Base-by-base conservation (phyloP, 495 filamentous ascomycete species). In the Umbilicaria muhlenbergii region DNA sequence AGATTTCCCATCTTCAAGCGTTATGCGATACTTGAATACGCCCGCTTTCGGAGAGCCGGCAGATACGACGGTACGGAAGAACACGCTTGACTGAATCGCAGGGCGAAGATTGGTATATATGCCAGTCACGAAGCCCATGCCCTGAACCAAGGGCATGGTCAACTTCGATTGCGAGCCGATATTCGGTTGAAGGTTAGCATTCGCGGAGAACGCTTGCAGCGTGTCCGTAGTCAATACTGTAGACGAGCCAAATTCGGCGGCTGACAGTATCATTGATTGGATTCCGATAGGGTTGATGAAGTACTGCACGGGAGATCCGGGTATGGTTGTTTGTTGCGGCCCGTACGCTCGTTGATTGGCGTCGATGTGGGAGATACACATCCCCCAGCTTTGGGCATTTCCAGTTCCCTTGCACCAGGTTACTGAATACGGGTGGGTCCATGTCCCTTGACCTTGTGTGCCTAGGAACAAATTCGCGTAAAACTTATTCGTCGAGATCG, bases 381-480 rank as follows among this genome's bases (percentile, higher is more conserved):
- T 65, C 7, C 87, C 87, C 71, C 74, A 94, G 59, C 80, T 89
- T 41, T 61, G 54, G 1, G 76, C 63, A 31, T 65, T 66, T 11
- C 83, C 82, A 35, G 60, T 59, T 2, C 86, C 87, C 52, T 74
- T 78, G 2, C 76, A 67, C 85, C 86, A 94, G 33, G 71, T 60
- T 2, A 94, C 49, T 0, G 81, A 80, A 58, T 94, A 98, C 10
- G 91, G 91, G 56, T 92, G 80, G 2, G 84, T 83, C 68, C 83
- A 95, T 0, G 77, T 72, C 1, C 78, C 68, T 33, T 73, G 70
- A 3, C 63, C 71, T 58, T 93, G 87, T 38, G 60, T 71, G 3
- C 79, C 86, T 2, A 95, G 64, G 53, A 89, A 91, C 49, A 94
- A 77, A 39, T 92, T 93, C 41, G 77, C 77, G 53, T 94, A 94